Conservation (phyloP, 2,329 filamentous ascomycete species). For the Lojkania enalia region DNA sequence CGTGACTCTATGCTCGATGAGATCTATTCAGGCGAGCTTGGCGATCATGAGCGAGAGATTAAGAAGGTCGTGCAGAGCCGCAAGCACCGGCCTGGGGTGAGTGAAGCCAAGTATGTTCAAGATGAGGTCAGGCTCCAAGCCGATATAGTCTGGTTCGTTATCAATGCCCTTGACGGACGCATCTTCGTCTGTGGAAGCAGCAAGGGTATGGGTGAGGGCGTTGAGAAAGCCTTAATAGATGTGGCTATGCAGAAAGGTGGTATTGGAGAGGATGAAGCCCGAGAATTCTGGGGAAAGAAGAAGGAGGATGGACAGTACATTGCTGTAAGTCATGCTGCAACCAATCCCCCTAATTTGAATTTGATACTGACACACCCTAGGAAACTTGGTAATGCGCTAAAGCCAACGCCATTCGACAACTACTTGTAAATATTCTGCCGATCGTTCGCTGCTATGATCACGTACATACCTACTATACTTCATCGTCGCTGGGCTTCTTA, state of each 20-base stretch:
- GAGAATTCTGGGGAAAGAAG: conserved; percentile 88
- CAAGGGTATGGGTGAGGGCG: conserved; percentile 97
- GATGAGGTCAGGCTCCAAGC: conserved; percentile 91
- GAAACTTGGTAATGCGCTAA: conserved; percentile 4
- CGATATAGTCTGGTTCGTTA: conserved; percentile 97
- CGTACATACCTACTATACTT: background rate
- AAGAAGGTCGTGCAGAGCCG: conserved; percentile 58
- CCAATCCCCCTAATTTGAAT: background rate
- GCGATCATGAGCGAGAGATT: conserved; percentile 72
- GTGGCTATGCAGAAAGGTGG: conserved; percentile 93
- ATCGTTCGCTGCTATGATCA: no score
- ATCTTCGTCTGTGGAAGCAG: conserved; percentile 96
- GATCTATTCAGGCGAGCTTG: conserved; percentile 95
- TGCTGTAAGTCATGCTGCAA: conserved; percentile 66
- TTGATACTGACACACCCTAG: background rate
- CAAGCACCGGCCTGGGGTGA: conserved; percentile 46
- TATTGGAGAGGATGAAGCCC: conserved; percentile 77
- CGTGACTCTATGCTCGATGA: conserved; percentile 95
- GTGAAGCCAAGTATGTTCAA: conserved; percentile 89
- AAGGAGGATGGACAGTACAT: conserved; percentile 94
- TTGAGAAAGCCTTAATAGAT: conserved; percentile 83
- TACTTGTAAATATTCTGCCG: background rate
- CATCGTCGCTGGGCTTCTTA: no score
- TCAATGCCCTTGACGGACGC: conserved; percentile 92
- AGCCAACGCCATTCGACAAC: background rate